These are phyloP conservation scores for Alternaria postmessia DNA, from an alignment of 2,329 filamentous ascomycete species.

Conservation along the genomic window DNA sequence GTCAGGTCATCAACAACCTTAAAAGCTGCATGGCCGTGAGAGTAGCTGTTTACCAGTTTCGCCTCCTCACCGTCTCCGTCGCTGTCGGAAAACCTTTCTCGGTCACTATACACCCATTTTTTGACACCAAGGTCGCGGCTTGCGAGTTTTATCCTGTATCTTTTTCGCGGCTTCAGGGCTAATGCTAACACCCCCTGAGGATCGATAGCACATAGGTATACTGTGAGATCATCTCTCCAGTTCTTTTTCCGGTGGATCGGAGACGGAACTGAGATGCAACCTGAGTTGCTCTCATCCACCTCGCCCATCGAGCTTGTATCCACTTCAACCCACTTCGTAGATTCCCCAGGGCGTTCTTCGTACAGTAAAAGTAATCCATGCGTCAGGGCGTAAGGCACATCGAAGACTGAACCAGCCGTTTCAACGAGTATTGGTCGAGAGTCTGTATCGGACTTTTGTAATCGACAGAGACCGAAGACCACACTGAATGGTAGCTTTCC, in stretches of 20 bases:
- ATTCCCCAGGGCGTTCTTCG: conserved; percentile 2
- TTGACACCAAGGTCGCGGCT: conserved; percentile 1
- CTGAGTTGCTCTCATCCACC: background rate
- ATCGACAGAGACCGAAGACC: conserved; percentile 3
- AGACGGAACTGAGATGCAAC: conserved; percentile 5
- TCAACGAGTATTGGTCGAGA: conserved; percentile 3
- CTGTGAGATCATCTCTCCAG: conserved; percentile 1
- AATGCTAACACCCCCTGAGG: background rate
- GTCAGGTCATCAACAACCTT: background rate
- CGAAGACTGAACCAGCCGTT: conserved; percentile 2
- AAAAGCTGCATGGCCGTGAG: background rate
- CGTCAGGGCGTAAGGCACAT: conserved; percentile 5
- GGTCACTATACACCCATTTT: background rate
- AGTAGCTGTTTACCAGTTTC: conserved; percentile 8
- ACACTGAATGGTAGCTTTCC: conserved; percentile 3
- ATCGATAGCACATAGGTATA: background rate
- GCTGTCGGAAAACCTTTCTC: background rate
- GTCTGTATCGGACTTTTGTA: background rate
- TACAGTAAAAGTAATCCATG: conserved; percentile 5
- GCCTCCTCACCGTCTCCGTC: background rate
- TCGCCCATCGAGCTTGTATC: background rate
- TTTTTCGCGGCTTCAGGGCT: background rate
- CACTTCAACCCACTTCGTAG: background rate
- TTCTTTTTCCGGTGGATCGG: background rate
- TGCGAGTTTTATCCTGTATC: background rate